Base-by-base conservation (phyloP, 345 rosid species). In the Heritiera fomes region DNA sequence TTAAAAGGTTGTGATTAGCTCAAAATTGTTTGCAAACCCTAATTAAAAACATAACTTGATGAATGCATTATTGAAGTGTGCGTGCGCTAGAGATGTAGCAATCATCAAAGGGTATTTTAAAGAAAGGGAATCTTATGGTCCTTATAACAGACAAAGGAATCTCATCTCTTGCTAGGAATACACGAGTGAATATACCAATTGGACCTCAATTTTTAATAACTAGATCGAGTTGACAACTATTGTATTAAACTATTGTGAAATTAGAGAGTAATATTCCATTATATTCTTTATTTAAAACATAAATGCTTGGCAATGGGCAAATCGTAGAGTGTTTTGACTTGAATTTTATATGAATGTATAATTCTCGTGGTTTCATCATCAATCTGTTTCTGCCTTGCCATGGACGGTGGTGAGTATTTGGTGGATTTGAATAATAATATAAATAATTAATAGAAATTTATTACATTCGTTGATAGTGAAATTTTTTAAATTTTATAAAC, bases 281-380 rank as follows among this genome's bases (percentile, higher is more conserved):
- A 14, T 3, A 11, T 11, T 50, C 14, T 49, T 61, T 30, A 40
- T 41, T 40, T 5, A 20, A 40, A 40, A 15, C 53, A 72, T 47
- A 47, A 56, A 38, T 79, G 20, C 66, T 64, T 55, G 18, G 34
- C 59, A 73, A 66, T 41, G 59, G 34, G 61, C 83, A 83, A 79
- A 77, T 84, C 4, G 8, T 23, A 32, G n/a, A 32, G 77, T 80
- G 46, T 68, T 84, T 84, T 85, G 87, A 87, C 88, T 81, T 75
- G 8, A 55, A 47, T 82, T 73, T 30, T 73, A 30, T 77, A 38
- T 2, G 53, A 76, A 69, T 78, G 69, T 70, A 74, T 83, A 78
- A 49, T 76, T 7, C 7, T 74, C 2, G 20, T 47, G 82, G 77
- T 61, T 80, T 84, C 76, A 34, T 79, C 83, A 80, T 49, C 79